Base-by-base conservation (phyloP, 768 basidiomycete genomes). In the Hericium coralloides region DNA sequence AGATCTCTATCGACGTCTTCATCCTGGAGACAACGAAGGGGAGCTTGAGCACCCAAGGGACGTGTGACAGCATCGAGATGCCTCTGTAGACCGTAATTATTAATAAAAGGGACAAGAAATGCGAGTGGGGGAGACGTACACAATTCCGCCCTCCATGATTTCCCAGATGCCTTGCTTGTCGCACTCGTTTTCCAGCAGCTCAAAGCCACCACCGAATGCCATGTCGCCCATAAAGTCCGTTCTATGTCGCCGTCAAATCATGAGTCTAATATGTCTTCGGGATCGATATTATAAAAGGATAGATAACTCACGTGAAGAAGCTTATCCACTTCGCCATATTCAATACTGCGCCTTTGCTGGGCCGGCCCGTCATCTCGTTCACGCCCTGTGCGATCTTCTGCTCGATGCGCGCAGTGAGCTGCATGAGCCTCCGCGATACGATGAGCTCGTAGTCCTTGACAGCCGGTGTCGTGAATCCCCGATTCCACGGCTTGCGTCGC, bases 101-200 rank as follows among this genome's bases (percentile, higher is more conserved):
- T 15, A 20, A 43, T 2, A 20, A 8, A 9, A 8, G 9, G 18
- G 15, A 20, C 8, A 20, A 15, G 41, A 15, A 9, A 43, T 43
- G 9, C 41, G 15, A 22, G 38, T 55, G 64, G 73, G 9, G 2
- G 73, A 43, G 2, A 20, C 41, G 63, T 64, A 80, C 80, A 67
- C 69, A 59, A 80, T 67, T 18, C 74, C 73, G 20, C 68, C 70
- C 62, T 76, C 74, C 14, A 81, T 62, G 31, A 77, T 66, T 25
- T 73, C 70, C 75, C 73, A 76, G 14, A 76, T 68, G 25, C 73
- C 72, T 37, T 72, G 69, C 54, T 68, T 68, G 62, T 81, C 79
- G 5, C 74, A 73, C 56, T 52, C 53, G n/a, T 76, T 72, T 2
- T 63, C 65, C 60, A 70, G 60, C 53, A 72, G 65, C 49, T 70